Evolutionary conservation across 2,329 filamentous ascomycete species (phyloP), one percentile per base, ranked within the genome.

Genomic region (Xylaria sp.): DNA sequence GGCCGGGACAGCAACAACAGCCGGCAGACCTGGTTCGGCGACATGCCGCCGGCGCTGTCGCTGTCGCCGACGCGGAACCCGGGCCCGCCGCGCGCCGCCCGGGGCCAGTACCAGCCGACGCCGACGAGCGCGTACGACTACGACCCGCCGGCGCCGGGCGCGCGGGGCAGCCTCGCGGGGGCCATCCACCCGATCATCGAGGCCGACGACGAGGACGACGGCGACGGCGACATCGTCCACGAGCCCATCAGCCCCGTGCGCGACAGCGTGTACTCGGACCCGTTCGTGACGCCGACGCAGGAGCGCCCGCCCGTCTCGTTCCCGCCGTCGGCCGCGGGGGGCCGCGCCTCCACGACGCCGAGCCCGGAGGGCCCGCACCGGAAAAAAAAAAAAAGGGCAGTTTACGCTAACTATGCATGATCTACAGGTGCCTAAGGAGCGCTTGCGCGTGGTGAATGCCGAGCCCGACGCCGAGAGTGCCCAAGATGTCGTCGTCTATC

Each of bases 341-440:
- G 67, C 44, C 72, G 73, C 26, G 67, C 60, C 2, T 71, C 72
- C 1, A 63, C 65, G 34, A 75, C 73, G 2, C 74, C 75, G 1
- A 78, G 73, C 48, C 74, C 76, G 1, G 76, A 80, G n/a, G 63
- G 56, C 18, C 66, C 63, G 3, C 63, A 67, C 38, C 54, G 62
- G 29, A n/a, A n/a, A n/a, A n/a, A n/a, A n/a, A n/a, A n/a, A n/a
- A n/a, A n/a, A n/a, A n/a, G n/a, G n/a, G n/a, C n/a, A n/a, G 84
- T 97, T 96, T 72, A 97, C 93, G 0, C n/a, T n/a, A n/a, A n/a
- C n/a, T n/a, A n/a, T n/a, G n/a, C n/a, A n/a, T n/a, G n/a, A n/a
- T n/a, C n/a, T n/a, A n/a, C n/a, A n/a, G n/a, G 91, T 97, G 56
- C 93, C 94, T 2, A 91, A 88, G 70, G 89, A 93, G 71, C 85